A percentile compares a stretch with the other conserved stretches of the same genome.
Conservation (phyloP, 2,329 filamentous ascomycete genomes). For the Emergomyces orientalis region DNA sequence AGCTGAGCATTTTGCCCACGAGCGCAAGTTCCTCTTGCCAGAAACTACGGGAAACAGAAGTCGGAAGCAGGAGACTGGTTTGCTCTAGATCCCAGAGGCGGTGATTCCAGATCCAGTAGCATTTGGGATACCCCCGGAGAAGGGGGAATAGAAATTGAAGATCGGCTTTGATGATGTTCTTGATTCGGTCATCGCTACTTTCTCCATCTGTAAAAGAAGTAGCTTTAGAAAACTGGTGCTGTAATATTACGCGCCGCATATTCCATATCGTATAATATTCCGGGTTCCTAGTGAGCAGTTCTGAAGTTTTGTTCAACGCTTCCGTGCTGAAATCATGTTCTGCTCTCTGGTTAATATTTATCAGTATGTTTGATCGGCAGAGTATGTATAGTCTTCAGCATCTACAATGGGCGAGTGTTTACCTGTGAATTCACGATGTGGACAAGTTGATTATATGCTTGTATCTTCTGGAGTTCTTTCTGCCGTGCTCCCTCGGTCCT, state of each 20-base stretch:
- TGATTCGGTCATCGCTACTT: constrained; percentile 35
- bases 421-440: constrained; percentile 59
- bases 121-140: constrained; percentile 80
- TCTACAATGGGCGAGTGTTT: constrained; percentile 10
- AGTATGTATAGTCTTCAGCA: neutral
- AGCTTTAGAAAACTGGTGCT: constrained; percentile 45
- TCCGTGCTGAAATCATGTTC: constrained; percentile 34
- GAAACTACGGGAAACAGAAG: constrained; percentile 49
- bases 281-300: constrained; percentile 37
- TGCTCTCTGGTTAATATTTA: constrained; percentile 26
- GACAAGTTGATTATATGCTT: constrained; percentile 64
- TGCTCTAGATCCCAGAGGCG: constrained; percentile 73
- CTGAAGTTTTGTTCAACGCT: constrained; percentile 36
- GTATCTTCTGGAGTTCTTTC: constrained; percentile 66
- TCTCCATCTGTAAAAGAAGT: neutral
- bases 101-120: constrained; percentile 99
- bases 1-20: constrained; percentile 76
- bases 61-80: constrained; percentile 55
- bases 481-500: constrained; percentile 61
- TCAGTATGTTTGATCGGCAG: neutral
- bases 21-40: constrained; percentile 81
- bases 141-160: constrained; percentile 75
- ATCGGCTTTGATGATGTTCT: constrained; percentile 59
- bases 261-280: constrained; percentile 45
- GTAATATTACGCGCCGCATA: constrained; percentile 57